Evolutionary conservation across 495 filamentous ascomycete genomes (phyloP).

Genomic region (Penicillium cosmopolitanum): DNA sequence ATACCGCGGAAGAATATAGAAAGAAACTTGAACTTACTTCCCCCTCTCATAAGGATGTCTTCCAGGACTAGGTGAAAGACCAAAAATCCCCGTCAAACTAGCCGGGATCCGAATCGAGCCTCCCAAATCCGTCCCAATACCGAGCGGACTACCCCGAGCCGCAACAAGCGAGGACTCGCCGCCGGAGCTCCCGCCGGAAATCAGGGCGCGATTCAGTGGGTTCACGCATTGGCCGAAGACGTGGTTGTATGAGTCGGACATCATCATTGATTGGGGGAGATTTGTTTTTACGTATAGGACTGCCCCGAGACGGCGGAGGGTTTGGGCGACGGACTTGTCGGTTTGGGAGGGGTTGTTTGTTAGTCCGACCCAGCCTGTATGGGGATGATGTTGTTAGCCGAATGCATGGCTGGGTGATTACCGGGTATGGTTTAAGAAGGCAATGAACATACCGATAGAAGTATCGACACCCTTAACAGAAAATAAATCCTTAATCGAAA

Average conservation of each 20-base stretch:
- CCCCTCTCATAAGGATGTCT: constrained; percentile 57
- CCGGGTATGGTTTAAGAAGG: too few species aligned
- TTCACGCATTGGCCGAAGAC: constrained; percentile 57
- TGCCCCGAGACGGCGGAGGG: constrained; percentile 44
- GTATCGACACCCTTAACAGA: constrained; percentile 59
- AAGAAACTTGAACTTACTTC: constrained; percentile 34
- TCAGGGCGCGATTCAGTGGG: constrained; percentile 59
- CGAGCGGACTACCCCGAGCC: constrained; percentile 60
- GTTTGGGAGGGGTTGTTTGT: constrained; percentile 34
- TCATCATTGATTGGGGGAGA: constrained; percentile 61
- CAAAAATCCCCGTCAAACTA: constrained; percentile 65
- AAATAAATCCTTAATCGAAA: constrained; percentile 70
- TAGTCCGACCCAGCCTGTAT: constrained; percentile 42
- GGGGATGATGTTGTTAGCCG: not conserved
- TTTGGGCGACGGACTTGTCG: constrained; percentile 34
- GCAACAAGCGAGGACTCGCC: constrained; percentile 69
- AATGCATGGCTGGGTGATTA: not conserved
- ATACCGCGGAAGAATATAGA: too few species aligned
- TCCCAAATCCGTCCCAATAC: constrained; percentile 71
- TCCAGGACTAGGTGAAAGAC: constrained; percentile 62
- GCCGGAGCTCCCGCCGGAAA: constrained; percentile 65
- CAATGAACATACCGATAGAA: constrained; percentile 38
- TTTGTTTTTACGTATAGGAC: constrained; percentile 69
- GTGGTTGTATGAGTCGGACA: constrained; percentile 56
- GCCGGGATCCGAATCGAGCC: constrained; percentile 71